Conservation (phyloP, 257 asterid species). For the Solanum ahanhuiri region DNA sequence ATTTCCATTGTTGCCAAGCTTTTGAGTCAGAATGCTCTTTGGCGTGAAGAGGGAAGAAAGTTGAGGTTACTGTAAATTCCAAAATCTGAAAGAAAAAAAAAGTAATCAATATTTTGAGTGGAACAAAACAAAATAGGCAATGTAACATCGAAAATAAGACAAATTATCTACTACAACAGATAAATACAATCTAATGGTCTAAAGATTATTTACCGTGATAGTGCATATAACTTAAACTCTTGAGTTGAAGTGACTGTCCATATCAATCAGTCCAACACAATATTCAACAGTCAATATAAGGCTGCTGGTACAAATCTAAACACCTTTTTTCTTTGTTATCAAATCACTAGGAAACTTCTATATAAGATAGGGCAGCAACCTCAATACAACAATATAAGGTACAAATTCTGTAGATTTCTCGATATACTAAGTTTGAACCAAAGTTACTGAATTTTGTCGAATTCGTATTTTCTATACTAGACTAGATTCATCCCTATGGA, state of each 20-base stretch:
- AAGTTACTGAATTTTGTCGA: neutral
- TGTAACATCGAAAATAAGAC: neutral
- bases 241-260: neutral
- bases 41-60: neutral
- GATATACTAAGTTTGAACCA: neutral
- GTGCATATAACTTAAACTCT: neutral
- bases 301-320: neutral
- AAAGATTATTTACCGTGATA: neutral
- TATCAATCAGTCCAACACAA: neutral
- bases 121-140: neutral
- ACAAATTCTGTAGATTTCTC: neutral
- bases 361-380: neutral
- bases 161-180: neutral
- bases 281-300: neutral
- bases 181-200: neutral
- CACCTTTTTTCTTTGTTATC: neutral
- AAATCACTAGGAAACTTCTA: neutral
- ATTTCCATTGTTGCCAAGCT: neutral
- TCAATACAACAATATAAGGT: neutral
- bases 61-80: neutral
- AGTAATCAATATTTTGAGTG: no score
- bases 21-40: neutral
- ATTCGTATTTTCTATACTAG: neutral
- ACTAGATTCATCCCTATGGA: neutral
- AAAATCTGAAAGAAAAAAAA: neutral